These are phyloP conservation scores for Pinguiococcus pyrenoidosus DNA, from an alignment of 108 stramenopile genomes.

Conservation along the genomic window DNA sequence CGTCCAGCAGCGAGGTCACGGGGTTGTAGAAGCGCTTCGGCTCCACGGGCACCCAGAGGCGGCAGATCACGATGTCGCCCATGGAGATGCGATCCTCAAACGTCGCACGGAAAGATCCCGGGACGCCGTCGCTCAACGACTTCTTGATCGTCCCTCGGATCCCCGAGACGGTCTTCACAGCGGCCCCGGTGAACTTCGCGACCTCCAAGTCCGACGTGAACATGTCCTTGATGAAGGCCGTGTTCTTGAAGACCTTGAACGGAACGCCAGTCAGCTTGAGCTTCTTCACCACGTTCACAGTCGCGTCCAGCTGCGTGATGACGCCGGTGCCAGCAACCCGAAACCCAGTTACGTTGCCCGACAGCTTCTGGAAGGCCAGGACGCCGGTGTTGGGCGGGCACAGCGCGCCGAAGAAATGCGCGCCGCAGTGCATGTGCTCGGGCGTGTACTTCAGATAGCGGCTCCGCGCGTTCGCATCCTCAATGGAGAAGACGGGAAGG, in stretches of 20 bases:
- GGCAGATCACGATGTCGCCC: constrained; percentile 89
- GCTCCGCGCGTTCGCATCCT: constrained; percentile 54
- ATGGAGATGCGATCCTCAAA: constrained; percentile 97
- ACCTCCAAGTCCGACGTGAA: constrained; percentile 96
- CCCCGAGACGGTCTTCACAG: constrained; percentile 85
- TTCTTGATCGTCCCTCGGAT: constrained; percentile 92
- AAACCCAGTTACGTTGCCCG: constrained; percentile 58
- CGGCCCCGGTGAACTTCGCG: constrained; percentile 75
- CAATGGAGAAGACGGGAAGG: constrained; percentile 65
- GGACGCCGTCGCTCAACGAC: constrained; percentile 34
- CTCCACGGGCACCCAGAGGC: constrained; percentile 94
- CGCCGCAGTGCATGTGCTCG: constrained; percentile 98
- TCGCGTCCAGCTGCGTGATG: constrained; percentile 75
- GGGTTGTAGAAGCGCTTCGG: constrained; percentile 87
- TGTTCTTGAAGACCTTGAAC: constrained; percentile 85
- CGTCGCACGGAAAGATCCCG: constrained; percentile 73
- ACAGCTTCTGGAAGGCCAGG: constrained; percentile 71
- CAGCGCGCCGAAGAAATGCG: constrained; percentile 83
- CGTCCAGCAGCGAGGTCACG: constrained; percentile 64
- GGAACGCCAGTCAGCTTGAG: constrained; percentile 95
- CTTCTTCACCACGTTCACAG: constrained; percentile 88
- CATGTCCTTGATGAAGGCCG: constrained; percentile 96
- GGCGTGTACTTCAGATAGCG: constrained; percentile 95
- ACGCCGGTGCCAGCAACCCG: constrained; percentile 88
- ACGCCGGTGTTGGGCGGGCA: constrained; percentile 88